phyloP scores from a whole-genome alignment of 495 filamentous ascomycete species.

The Parathielavia hyrcaniae region DNA sequence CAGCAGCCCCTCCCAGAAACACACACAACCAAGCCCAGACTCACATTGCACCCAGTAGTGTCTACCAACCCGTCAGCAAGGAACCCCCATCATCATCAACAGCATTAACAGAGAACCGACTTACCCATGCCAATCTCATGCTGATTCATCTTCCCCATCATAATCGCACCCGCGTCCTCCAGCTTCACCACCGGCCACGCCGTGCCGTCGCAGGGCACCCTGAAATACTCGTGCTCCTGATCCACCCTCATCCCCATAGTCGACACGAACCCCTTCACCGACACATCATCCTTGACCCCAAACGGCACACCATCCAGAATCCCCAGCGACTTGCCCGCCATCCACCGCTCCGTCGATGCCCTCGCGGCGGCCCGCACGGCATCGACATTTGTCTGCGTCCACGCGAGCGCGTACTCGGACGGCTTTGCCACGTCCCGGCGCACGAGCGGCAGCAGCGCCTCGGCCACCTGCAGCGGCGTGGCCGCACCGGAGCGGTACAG shows the following conservation, averaged over 20 bases:
- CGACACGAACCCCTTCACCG: conserved; percentile 66
- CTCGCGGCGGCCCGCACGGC: conserved; percentile 59
- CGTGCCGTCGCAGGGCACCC: conserved; percentile 23
- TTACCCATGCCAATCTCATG: conserved; percentile 67
- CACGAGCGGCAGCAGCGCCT: conserved; percentile 64
- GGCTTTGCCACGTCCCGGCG: conserved; percentile 46
- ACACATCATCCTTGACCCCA: conserved; percentile 80
- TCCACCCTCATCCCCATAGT: conserved; percentile 48
- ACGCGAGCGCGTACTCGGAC: conserved; percentile 62
- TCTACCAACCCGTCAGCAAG: conserved; percentile 21
- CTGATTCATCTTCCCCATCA: conserved; percentile 85
- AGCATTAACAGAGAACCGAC: background rate
- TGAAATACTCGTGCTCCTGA: conserved; percentile 36
- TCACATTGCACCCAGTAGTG: conserved; percentile 38
- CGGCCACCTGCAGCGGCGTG: conserved; percentile 65
- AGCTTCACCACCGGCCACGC: conserved; percentile 71
- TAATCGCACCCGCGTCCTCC: conserved; percentile 70
- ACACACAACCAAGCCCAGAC: background rate
- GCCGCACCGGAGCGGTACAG: conserved; percentile 61
- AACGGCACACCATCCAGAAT: conserved; percentile 80
- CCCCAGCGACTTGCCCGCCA: conserved; percentile 54
- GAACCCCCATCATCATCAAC: background rate
- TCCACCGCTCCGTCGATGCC: conserved; percentile 64
- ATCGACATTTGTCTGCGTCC: conserved; percentile 52
- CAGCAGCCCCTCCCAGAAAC: background rate